These are phyloP conservation scores for Cladosporium sp. DNA, from an alignment of 2,329 filamentous ascomycete species.

Conservation along the genomic window DNA sequence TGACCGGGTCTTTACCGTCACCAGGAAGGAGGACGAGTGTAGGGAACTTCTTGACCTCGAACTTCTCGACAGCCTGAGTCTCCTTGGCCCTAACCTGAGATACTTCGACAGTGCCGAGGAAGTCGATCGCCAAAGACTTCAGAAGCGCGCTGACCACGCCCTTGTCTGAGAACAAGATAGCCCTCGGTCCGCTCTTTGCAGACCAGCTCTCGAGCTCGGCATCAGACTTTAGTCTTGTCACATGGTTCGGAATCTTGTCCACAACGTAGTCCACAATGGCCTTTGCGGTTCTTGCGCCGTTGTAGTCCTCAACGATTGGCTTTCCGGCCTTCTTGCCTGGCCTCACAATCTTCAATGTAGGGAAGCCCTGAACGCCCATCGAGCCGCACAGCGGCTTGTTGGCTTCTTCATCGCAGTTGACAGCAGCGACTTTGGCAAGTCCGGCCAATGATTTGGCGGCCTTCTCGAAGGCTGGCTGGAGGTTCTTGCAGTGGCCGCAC, in stretches of 20 bases:
- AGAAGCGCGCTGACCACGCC: slow-evolving; percentile 80
- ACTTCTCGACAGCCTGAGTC: slow-evolving; percentile 67
- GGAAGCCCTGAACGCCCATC: slow-evolving; percentile 91
- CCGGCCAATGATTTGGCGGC: slow-evolving; percentile 86
- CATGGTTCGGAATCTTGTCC: slow-evolving; percentile 88
- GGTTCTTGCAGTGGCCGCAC: slow-evolving; percentile 96
- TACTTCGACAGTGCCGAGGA: slow-evolving; percentile 74
- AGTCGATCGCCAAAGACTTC: slow-evolving; percentile 86
- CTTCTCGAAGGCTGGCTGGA: slow-evolving; percentile 95
- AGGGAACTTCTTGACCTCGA: slow-evolving; percentile 76
- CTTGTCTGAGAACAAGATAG: slow-evolving; percentile 91
- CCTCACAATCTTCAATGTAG: slow-evolving; percentile 88
- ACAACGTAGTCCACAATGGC: slow-evolving; percentile 83
- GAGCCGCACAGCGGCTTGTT: slow-evolving; percentile 86
- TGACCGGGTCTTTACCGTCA: slow-evolving; percentile 64
- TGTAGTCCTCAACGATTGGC: slow-evolving; percentile 86
- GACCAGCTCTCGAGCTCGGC: slow-evolving; percentile 75
- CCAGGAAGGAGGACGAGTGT: slow-evolving; percentile 77
- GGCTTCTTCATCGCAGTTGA: slow-evolving; percentile 90
- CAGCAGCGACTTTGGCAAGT: slow-evolving; percentile 87
- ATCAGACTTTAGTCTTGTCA: slow-evolving; percentile 76
- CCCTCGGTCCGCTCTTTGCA: slow-evolving; percentile 72
- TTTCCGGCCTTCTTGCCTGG: slow-evolving; percentile 79
- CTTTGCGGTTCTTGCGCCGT: slow-evolving; percentile 79
- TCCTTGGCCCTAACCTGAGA: slow-evolving; percentile 86